These are phyloP conservation scores for Begonia loranthoides DNA, from an alignment of 306 rosid species.

Conservation along the genomic window DNA sequence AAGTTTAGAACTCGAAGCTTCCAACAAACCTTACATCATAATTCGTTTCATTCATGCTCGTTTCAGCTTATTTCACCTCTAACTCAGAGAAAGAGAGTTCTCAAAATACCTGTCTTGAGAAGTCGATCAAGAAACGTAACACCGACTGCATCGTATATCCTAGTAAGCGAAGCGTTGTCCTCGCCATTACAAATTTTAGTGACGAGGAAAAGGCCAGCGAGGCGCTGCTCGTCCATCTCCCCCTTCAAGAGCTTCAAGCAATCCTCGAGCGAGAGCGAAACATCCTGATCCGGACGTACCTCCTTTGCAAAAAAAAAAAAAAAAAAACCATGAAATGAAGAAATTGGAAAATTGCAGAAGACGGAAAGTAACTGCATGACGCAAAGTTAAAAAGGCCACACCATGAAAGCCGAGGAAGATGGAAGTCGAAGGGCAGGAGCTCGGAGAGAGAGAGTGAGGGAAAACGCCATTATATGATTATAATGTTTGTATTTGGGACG, in stretches of 20 bases:
- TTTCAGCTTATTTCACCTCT: background rate
- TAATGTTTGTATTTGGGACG: no score
- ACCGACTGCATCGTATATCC: slow-evolving; percentile 64
- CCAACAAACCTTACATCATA: background rate
- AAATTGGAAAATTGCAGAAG: no score
- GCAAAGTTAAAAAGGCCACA: no score
- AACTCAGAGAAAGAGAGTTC: background rate
- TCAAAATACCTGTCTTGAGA: slow-evolving; percentile 49
- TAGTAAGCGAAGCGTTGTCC: slow-evolving; percentile 44
- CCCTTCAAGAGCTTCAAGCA: slow-evolving; percentile 87
- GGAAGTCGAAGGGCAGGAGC: no score
- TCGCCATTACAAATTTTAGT: slow-evolving; percentile 69
- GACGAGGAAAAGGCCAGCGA: slow-evolving; percentile 80
- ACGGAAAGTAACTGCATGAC: no score
- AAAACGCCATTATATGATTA: no score
- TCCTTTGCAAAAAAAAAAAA: slow-evolving; percentile 3
- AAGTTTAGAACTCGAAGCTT: background rate
- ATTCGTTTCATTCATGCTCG: no score
- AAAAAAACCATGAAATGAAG: background rate
- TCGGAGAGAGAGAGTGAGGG: no score
- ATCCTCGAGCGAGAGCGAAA: slow-evolving; percentile 44
- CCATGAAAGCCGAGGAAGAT: no score
- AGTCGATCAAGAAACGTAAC: slow-evolving; percentile 63
- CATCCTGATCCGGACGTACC: slow-evolving; percentile 21
- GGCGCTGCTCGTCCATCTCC: slow-evolving; percentile 81